A percentile compares a stretch with the other conserved stretches of the same genome.
These are phyloP conservation scores for Pneumocystis wakefieldiae DNA, from an alignment of 1,139 yeast genomes.

Conservation along the genomic window DNA sequence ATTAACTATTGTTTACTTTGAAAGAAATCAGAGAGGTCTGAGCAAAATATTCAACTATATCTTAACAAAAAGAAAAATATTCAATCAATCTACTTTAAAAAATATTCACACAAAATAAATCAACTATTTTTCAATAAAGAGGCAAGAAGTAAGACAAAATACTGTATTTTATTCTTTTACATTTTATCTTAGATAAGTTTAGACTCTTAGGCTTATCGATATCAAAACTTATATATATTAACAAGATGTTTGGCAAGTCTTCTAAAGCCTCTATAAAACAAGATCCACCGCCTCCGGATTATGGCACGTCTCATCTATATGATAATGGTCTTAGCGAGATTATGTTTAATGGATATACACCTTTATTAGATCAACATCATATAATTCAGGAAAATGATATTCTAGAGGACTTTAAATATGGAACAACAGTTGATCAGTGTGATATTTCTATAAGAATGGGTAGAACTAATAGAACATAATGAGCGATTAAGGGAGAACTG, in stretches of 20 bases:
- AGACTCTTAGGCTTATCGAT: too few relatives aligned
- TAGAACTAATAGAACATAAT: not conserved
- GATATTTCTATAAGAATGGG: slow-evolving; percentile 54
- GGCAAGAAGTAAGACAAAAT: too few relatives aligned
- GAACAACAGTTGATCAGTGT: slow-evolving; percentile 64
- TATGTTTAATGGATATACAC: not conserved
- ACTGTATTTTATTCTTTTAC: too few relatives aligned
- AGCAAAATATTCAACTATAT: not conserved
- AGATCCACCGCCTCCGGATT: not conserved
- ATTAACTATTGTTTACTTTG: not conserved
- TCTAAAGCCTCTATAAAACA: not conserved
- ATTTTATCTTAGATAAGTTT: too few relatives aligned
- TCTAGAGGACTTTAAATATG: slow-evolving; percentile 67
- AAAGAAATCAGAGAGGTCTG: not conserved
- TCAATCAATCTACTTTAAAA: too few relatives aligned
- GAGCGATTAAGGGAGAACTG: not conserved
- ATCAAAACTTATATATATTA: too few relatives aligned
- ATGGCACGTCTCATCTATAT: not conserved
- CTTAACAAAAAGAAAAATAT: too few relatives aligned
- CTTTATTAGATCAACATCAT: not conserved
- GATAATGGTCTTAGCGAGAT: not conserved
- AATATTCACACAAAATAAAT: too few relatives aligned
- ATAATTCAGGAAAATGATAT: slow-evolving; percentile 7
- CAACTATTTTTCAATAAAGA: too few relatives aligned
- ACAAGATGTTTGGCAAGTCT: too few relatives aligned